Evolutionary conservation across 2,329 filamentous ascomycete species (phyloP).

Genomic region (Clonostachys rosea): DNA sequence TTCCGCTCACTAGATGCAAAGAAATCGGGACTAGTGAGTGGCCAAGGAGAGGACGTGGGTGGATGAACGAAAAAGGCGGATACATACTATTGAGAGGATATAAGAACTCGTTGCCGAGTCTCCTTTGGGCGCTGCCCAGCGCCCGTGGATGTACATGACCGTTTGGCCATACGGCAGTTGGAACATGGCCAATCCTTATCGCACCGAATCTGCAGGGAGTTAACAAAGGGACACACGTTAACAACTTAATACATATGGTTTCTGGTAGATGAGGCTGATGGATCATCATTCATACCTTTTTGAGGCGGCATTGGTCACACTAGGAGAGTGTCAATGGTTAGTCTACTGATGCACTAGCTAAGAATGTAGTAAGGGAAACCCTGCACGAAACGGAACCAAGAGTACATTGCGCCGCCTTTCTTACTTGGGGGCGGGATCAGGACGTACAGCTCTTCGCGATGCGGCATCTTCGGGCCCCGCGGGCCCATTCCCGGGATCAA

Average conservation of each 20-base stretch:
- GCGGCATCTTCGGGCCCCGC: constrained; percentile 27
- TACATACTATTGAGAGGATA: constrained; percentile 56
- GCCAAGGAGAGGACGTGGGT: neutral
- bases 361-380: no score
- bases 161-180: constrained; percentile 49
- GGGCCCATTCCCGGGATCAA: constrained; percentile 6
- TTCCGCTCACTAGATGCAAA: constrained; percentile 39
- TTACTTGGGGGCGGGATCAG: neutral
- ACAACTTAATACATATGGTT: neutral
- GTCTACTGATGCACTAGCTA: no score
- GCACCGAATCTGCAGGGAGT: constrained; percentile 44
- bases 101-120: constrained; percentile 49
- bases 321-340: constrained; percentile 8
- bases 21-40: neutral
- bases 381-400: neutral
- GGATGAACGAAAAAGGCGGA: neutral
- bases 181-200: constrained; percentile 55
- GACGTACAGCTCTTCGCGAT: constrained; percentile 28
- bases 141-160: constrained; percentile 50
- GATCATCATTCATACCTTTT: constrained; percentile 26
- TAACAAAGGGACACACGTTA: neutral
- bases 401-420: neutral
- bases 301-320: constrained; percentile 39
- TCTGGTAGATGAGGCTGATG: no score
- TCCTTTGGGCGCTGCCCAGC: constrained; percentile 50